Percentiles rank a stretch among this genome's conserved stretches.
Evolutionary conservation across 768 basidiomycete genomes (phyloP).

Genomic region (Boletellus emodensis): DNA sequence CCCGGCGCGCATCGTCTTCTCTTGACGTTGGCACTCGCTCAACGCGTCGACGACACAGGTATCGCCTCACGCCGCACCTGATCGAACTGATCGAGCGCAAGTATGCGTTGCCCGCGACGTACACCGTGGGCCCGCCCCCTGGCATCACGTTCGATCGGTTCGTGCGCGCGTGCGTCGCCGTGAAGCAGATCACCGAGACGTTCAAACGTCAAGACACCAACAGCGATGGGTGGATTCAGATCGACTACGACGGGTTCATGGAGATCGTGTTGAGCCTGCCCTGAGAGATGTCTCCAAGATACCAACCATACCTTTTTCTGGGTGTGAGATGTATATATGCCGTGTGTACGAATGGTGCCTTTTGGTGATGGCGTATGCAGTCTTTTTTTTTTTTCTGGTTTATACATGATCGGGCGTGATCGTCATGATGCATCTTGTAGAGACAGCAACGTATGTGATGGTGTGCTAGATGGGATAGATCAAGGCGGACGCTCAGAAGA

Average conservation of each 20-base stretch:
- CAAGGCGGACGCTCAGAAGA: constrained; percentile 6
- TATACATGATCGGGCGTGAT: background rate
- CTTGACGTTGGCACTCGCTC: background rate
- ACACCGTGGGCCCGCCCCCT: constrained; percentile 33
- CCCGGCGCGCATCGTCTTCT: too few relatives aligned
- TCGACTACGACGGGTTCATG: constrained; percentile 57
- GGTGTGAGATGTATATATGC: background rate
- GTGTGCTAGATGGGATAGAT: constrained; percentile 1
- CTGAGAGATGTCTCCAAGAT: constrained; percentile 12
- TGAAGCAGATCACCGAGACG: constrained; percentile 72
- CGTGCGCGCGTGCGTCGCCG: constrained; percentile 78
- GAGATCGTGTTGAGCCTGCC: constrained; percentile 44
- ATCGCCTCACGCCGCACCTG: constrained; percentile 63
- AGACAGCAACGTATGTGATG: background rate
- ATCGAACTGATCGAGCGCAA: constrained; percentile 69
- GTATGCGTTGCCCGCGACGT: constrained; percentile 51
- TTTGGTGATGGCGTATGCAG: background rate
- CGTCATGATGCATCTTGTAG: too few relatives aligned
- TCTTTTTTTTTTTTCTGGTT: background rate
- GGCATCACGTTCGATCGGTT: constrained; percentile 86
- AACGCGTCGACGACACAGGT: constrained; percentile 34
- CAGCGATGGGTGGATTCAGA: constrained; percentile 49
- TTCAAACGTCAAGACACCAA: constrained; percentile 67
- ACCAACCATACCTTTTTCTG: constrained; percentile 4
- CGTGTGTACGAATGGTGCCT: constrained; percentile 10